phyloP scores from a whole-genome alignment of 2,329 filamentous ascomycete genomes.

The Exophiala viscosa region DNA sequence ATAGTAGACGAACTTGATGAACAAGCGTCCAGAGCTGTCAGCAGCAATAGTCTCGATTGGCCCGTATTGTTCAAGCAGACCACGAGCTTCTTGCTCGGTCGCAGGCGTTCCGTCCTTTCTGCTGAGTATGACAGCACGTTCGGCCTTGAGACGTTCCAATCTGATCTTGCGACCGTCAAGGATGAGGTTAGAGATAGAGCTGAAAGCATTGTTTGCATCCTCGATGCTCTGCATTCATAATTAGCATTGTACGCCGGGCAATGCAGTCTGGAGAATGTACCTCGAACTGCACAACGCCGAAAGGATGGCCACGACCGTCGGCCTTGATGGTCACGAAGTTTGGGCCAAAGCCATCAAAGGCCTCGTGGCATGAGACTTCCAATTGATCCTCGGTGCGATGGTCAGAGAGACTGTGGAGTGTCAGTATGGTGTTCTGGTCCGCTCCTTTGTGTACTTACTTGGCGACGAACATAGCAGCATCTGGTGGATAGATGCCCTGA shows the following conservation, averaged over 20 bases:
- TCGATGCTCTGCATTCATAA: conserved; percentile 27
- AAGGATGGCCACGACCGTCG: conserved; percentile 35
- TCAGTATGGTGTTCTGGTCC: conserved; percentile 10
- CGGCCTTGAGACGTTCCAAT: conserved; percentile 24
- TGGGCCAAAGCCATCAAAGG: conserved; percentile 34
- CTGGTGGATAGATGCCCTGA: conserved; percentile 37
- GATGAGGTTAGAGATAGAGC: conserved; percentile 10
- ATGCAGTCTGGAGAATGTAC: conserved; percentile 23
- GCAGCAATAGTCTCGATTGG: conserved; percentile 18
- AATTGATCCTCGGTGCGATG: conserved; percentile 31
- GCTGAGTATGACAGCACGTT: conserved; percentile 27
- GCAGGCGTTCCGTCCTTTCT: conserved; percentile 18
- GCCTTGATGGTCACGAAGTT: conserved; percentile 37
- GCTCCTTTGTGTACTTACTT: conserved; percentile 33
- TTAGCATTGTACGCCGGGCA: conserved; percentile 7
- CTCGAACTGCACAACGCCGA: conserved; percentile 40
- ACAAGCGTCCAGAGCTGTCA: conserved; percentile 16
- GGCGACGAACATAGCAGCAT: conserved; percentile 39
- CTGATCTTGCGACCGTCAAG: conserved; percentile 27
- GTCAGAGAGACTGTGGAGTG: conserved; percentile 29
- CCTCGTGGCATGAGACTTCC: conserved; percentile 29
- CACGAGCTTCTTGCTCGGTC: conserved; percentile 22
- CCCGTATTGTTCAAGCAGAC: conserved; percentile 23
- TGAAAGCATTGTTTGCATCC: conserved; percentile 30
- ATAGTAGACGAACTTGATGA: conserved; percentile 28